Evolutionary conservation across 1,284 basidiomycete species (phyloP).

Genomic region (Tilletia walkeri): DNA sequence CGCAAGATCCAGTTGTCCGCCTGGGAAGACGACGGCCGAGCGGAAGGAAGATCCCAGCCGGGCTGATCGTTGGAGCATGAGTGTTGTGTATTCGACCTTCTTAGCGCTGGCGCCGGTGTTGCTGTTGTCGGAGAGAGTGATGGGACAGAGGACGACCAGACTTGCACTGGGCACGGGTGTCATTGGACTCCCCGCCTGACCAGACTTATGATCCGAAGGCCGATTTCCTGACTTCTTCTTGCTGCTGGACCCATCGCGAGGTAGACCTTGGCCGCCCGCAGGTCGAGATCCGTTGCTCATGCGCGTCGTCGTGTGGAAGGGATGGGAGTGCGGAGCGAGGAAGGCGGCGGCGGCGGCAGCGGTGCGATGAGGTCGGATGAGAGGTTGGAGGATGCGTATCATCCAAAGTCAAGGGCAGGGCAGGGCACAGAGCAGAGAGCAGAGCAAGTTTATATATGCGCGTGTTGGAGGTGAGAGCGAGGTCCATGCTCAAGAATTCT

Average conservation of each 20-base stretch:
- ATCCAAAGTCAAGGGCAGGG: no score
- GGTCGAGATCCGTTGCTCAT: background rate
- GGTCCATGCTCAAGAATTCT: no score
- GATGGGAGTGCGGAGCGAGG: no score
- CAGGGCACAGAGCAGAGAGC: no score
- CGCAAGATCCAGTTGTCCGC: constrained; percentile 41
- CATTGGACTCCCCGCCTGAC: constrained; percentile 43
- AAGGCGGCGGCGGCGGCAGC: no score
- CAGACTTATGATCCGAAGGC: constrained; percentile 39
- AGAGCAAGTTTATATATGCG: no score
- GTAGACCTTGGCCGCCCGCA: background rate
- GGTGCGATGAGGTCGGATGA: no score
- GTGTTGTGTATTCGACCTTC: constrained; percentile 28
- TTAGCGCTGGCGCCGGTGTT: background rate
- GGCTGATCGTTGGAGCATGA: constrained; percentile 46
- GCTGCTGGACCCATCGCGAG: no score
- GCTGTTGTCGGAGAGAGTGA: background rate
- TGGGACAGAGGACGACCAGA: constrained; percentile 45
- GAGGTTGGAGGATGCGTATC: no score
- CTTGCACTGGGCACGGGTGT: constrained; percentile 45
- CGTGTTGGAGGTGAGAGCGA: no score
- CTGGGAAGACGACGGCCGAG: constrained; percentile 49
- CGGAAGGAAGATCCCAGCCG: constrained; percentile 44
- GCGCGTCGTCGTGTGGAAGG: background rate
- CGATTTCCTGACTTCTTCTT: constrained; percentile 22